Conservation (phyloP, 2,329 filamentous ascomycete species). For the Calonectria honghensis region DNA sequence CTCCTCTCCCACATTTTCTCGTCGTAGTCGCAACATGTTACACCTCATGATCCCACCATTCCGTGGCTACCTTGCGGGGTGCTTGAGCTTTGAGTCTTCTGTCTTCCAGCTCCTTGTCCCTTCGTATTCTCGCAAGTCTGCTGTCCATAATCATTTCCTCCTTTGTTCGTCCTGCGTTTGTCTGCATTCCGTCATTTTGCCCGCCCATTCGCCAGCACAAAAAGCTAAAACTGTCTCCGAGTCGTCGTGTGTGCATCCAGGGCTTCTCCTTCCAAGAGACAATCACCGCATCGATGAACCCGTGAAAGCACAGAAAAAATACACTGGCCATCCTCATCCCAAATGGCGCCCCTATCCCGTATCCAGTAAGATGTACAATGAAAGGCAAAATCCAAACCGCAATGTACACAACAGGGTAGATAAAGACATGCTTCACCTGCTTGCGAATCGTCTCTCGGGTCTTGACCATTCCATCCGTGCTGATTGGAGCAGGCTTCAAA, state of each 20-base stretch:
- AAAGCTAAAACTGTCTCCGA: slow-evolving; percentile 35
- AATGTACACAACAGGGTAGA: slow-evolving; percentile 85
- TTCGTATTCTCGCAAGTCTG: slow-evolving; percentile 66
- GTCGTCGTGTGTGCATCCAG: slow-evolving; percentile 67
- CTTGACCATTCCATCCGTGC: slow-evolving; percentile 56
- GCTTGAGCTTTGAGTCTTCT: slow-evolving; percentile 31
- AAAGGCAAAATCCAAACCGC: slow-evolving; percentile 84
- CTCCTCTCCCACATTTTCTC: neutral
- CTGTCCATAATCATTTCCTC: slow-evolving; percentile 73
- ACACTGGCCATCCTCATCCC: slow-evolving; percentile 73
- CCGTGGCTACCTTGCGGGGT: slow-evolving; percentile 42
- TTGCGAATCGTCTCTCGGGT: slow-evolving; percentile 76
- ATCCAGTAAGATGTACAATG: slow-evolving; percentile 73
- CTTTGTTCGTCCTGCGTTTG: slow-evolving; percentile 65
- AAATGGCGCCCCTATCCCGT: slow-evolving; percentile 67
- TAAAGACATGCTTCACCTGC: slow-evolving; percentile 83
- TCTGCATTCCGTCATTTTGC: slow-evolving; percentile 40
- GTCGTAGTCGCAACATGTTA: slow-evolving; percentile 18
- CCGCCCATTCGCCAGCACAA: slow-evolving; percentile 43
- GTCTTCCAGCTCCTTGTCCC: slow-evolving; percentile 68
- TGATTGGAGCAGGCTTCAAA: slow-evolving; percentile 43
- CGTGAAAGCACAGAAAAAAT: slow-evolving; percentile 78
- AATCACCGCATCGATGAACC: slow-evolving; percentile 79
- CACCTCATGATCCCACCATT: slow-evolving; percentile 58
- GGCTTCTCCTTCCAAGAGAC: slow-evolving; percentile 83